Percentiles rank a stretch among this genome's conserved stretches.
These are phyloP conservation scores for Cenchrus americanus DNA, from an alignment of 176 grass and related monocot species.

Conservation along the genomic window DNA sequence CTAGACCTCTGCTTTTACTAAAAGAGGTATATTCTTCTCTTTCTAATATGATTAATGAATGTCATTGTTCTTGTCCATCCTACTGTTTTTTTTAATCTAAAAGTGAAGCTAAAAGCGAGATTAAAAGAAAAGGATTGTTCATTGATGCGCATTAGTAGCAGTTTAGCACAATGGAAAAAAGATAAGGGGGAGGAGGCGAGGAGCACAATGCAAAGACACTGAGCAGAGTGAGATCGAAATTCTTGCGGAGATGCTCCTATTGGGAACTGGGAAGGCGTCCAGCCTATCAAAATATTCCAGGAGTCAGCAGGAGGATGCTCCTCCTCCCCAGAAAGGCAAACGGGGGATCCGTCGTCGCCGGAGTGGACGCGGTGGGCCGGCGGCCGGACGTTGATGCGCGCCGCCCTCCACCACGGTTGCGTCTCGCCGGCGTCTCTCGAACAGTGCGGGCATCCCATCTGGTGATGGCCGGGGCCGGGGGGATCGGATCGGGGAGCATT, in stretches of 20 bases:
- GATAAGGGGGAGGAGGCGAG: neutral
- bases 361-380: neutral
- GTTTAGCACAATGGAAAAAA: neutral
- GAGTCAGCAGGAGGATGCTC: neutral
- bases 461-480: neutral
- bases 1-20: neutral
- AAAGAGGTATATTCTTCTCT: neutral
- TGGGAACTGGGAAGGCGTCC: conserved; percentile 50
- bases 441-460: neutral
- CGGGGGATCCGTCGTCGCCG: neutral
- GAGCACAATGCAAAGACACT: neutral
- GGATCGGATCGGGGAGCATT: neutral
- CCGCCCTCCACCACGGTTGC: conserved; percentile 17
- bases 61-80: neutral
- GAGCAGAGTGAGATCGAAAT: neutral
- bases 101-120: neutral
- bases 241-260: conserved; percentile 36
- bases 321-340: neutral
- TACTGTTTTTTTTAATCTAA: neutral
- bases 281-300: conserved; percentile 48
- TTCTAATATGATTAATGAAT: neutral
- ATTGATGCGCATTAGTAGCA: conserved; percentile 23
- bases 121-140: neutral
- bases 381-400: conserved; percentile 15
- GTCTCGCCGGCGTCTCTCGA: neutral